Evolutionary conservation across 1,284 basidiomycete species (phyloP).

Genomic region (Malassezia obtusa): DNA sequence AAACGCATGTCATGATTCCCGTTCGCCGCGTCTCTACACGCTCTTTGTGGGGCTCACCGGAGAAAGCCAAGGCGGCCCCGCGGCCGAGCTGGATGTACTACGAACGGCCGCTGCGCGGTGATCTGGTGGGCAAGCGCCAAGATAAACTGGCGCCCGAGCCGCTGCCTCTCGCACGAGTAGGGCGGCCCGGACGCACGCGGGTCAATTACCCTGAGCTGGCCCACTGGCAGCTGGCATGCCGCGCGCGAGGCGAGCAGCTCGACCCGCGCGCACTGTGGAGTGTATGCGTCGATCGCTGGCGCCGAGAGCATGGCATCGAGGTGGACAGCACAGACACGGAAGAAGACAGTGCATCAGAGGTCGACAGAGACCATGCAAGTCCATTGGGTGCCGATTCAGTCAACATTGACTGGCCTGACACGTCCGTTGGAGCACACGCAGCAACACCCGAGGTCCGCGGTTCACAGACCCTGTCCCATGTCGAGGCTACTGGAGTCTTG

Average conservation of each 20-base stretch:
- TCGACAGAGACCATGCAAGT: no score
- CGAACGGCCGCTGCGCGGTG: neutral
- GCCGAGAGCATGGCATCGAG: neutral
- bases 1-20: conserved; percentile 13
- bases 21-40: neutral
- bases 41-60: conserved; percentile 4
- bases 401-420: no score
- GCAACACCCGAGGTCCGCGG: no score
- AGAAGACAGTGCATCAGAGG: no score
- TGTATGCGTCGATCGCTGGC: neutral
- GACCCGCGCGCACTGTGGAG: conserved; percentile 4
- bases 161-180: neutral
- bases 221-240: conserved; percentile 9
- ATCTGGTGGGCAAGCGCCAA: neutral
- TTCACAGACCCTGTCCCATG: no score
- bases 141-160: conserved; percentile 11
- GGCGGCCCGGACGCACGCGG: conserved; percentile 6
- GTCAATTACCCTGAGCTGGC: conserved; percentile 2
- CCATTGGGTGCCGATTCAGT: neutral
- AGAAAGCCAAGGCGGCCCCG: neutral
- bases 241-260: conserved; percentile 10
- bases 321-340: no score
- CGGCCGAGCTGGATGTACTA: conserved; percentile 13
- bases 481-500: no score
- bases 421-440: no score